Percentiles rank a stretch among this genome's conserved stretches.
These are phyloP conservation scores for Ascochyta clinopodiicola DNA, from an alignment of 2,329 filamentous ascomycete species.

Conservation along the genomic window DNA sequence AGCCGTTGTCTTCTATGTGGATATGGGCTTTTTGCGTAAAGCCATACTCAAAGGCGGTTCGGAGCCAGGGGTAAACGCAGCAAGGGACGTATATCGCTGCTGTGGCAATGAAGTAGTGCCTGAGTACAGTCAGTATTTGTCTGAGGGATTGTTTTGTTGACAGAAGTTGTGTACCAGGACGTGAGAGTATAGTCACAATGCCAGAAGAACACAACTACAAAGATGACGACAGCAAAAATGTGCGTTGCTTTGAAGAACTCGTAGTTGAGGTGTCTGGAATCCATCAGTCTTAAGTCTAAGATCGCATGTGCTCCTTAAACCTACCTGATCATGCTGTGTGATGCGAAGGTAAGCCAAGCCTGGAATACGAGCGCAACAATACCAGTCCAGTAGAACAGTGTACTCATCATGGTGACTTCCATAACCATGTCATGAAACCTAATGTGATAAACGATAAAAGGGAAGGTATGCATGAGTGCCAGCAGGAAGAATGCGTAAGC, in stretches of 20 bases:
- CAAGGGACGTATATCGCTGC: constrained; percentile 59
- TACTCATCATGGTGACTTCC: constrained; percentile 32
- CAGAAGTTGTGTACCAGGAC: constrained; percentile 53
- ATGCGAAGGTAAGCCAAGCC: constrained; percentile 63
- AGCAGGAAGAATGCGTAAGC: constrained; percentile 60
- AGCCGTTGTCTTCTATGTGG: constrained; percentile 27
- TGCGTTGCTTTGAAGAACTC: constrained; percentile 68
- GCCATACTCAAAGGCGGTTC: constrained; percentile 60
- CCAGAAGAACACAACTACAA: constrained; percentile 66
- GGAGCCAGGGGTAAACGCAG: constrained; percentile 54
- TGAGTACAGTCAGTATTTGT: constrained; percentile 23
- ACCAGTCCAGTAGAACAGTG: constrained; percentile 62
- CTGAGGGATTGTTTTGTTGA: not conserved
- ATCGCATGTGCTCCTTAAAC: not conserved
- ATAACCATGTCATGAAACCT: constrained; percentile 58
- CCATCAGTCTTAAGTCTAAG: not conserved
- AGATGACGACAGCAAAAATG: constrained; percentile 59
- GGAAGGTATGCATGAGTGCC: constrained; percentile 65
- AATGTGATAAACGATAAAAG: constrained; percentile 63
- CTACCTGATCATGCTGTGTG: constrained; percentile 58
- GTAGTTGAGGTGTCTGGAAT: constrained; percentile 59
- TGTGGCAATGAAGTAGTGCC: constrained; percentile 68
- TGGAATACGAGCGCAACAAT: constrained; percentile 62
- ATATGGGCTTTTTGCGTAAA: constrained; percentile 53
- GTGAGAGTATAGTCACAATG: constrained; percentile 64